phyloP scores from a whole-genome alignment of 2,329 filamentous ascomycete species.

The Monosporascus sp. region DNA sequence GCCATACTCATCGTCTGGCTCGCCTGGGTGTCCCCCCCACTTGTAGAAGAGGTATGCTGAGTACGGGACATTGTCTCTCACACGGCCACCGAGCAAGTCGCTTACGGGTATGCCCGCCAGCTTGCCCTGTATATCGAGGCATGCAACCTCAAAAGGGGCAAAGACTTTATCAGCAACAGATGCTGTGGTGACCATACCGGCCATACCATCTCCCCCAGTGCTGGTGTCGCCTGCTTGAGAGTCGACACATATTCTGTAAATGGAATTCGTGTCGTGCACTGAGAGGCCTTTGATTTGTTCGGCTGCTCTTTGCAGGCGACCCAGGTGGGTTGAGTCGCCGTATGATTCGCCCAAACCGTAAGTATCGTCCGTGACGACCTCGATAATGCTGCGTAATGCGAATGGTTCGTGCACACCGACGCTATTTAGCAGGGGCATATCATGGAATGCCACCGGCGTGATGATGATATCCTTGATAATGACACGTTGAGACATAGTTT shows the following conservation, averaged over 20 bases:
- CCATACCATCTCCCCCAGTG: constrained; percentile 24
- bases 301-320: constrained; percentile 27
- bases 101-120: constrained; percentile 32
- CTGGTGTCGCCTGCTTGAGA: constrained; percentile 12
- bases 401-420: constrained; percentile 38
- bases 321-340: constrained; percentile 32
- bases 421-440: constrained; percentile 38
- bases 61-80: constrained; percentile 34
- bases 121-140: constrained; percentile 36
- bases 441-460: constrained; percentile 38
- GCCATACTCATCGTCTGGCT: constrained; percentile 34
- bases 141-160: constrained; percentile 37
- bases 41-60: constrained; percentile 40
- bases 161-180: constrained; percentile 36
- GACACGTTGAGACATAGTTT: constrained; percentile 20
- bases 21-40: constrained; percentile 34
- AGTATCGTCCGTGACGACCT: constrained; percentile 26
- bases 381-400: constrained; percentile 36
- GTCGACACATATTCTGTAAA: constrained; percentile 18
- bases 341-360: constrained; percentile 37
- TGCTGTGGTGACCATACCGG: constrained; percentile 35
- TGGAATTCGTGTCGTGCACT: constrained; percentile 23
- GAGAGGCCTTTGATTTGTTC: constrained; percentile 23
- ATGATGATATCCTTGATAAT: constrained; percentile 34
- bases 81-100: constrained; percentile 32